A percentile compares a stretch with the other conserved stretches of the same genome.
Evolutionary conservation across 805 yeast genomes (phyloP).

Genomic region (Ogataea henricii): DNA sequence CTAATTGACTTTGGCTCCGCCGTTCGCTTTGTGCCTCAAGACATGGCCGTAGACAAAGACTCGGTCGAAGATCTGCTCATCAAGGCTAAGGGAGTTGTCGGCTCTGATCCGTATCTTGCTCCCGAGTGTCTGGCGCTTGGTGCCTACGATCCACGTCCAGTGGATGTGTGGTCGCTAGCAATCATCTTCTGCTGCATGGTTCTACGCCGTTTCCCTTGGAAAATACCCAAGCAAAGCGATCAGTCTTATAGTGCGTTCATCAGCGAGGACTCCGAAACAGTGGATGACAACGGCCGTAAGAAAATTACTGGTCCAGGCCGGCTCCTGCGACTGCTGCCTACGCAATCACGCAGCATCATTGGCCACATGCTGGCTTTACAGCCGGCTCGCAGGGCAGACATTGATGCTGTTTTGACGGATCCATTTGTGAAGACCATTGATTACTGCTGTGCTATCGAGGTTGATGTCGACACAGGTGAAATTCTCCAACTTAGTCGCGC

Average conservation of each 20-base stretch:
- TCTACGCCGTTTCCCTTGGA: conserved; percentile 91
- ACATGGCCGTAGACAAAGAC: conserved; percentile 1
- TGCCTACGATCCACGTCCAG: conserved; percentile 80
- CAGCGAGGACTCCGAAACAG: conserved; percentile 24
- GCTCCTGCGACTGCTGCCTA: conserved; percentile 70
- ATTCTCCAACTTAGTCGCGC: conserved; percentile 24
- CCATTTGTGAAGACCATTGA: conserved; percentile 61
- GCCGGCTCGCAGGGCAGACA: conserved; percentile 56
- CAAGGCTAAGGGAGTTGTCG: conserved; percentile 82
- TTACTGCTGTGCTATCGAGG: conserved; percentile 46
- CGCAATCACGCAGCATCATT: conserved; percentile 60
- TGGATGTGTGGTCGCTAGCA: conserved; percentile 93
- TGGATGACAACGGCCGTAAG: conserved; percentile 30
- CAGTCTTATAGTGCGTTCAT: conserved; percentile 71
- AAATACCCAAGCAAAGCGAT: conserved; percentile 78
- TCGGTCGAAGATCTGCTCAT: conserved; percentile 48
- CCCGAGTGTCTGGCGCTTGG: conserved; percentile 73
- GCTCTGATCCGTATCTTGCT: conserved; percentile 93
- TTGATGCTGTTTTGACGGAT: conserved; percentile 57
- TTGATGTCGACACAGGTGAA: conserved; percentile 20
- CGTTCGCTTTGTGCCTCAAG: conserved; percentile 63
- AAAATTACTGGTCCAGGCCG: conserved; percentile 64
- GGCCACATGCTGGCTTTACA: conserved; percentile 64
- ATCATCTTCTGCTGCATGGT: conserved; percentile 91
- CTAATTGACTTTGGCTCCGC: conserved; percentile 94